Percentiles rank a stretch among this genome's conserved stretches.
These are phyloP conservation scores for Calonectria pteridis DNA, from an alignment of 2,329 filamentous ascomycete species.

Conservation along the genomic window DNA sequence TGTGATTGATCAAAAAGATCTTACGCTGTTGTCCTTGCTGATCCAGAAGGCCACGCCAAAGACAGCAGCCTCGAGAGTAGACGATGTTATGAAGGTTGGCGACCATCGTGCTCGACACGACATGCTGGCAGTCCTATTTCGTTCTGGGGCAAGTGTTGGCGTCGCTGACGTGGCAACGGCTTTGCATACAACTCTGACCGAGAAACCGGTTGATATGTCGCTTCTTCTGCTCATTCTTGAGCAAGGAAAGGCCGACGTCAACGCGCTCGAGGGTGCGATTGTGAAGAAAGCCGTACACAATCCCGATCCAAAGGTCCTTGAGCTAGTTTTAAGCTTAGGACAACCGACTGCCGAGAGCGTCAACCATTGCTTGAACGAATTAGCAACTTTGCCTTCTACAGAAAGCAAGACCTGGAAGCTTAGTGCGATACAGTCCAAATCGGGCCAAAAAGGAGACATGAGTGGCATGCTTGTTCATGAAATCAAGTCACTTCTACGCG, in stretches of 20 bases:
- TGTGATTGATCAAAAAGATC: conserved; percentile 62
- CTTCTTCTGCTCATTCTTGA: conserved; percentile 63
- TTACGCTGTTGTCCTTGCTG: conserved; percentile 59
- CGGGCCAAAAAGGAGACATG: conserved; percentile 57
- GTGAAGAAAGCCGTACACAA: conserved; percentile 57
- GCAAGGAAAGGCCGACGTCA: conserved; percentile 66
- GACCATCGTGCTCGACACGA: conserved; percentile 58
- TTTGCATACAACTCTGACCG: conserved; percentile 56
- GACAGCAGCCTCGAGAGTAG: conserved; percentile 62
- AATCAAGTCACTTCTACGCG: conserved; percentile 59
- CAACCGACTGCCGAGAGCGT: conserved; percentile 59
- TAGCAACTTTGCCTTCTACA: conserved; percentile 59
- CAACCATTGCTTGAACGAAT: conserved; percentile 55
- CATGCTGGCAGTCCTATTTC: conserved; percentile 62
- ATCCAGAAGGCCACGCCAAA: conserved; percentile 61
- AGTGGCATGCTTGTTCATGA: conserved; percentile 63
- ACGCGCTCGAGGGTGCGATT: conserved; percentile 59
- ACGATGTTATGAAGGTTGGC: conserved; percentile 59
- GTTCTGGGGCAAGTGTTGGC: conserved; percentile 58
- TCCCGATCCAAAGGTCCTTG: conserved; percentile 62
- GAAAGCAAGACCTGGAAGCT: conserved; percentile 64
- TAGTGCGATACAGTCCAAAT: conserved; percentile 58
- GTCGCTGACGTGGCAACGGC: conserved; percentile 57
- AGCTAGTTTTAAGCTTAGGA: conserved; percentile 60
- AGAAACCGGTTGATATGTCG: conserved; percentile 62